Percentiles rank a stretch among this genome's conserved stretches.
These are phyloP conservation scores for Starmerella stigmatis DNA, from an alignment of 805 yeast species.

Conservation along the genomic window DNA sequence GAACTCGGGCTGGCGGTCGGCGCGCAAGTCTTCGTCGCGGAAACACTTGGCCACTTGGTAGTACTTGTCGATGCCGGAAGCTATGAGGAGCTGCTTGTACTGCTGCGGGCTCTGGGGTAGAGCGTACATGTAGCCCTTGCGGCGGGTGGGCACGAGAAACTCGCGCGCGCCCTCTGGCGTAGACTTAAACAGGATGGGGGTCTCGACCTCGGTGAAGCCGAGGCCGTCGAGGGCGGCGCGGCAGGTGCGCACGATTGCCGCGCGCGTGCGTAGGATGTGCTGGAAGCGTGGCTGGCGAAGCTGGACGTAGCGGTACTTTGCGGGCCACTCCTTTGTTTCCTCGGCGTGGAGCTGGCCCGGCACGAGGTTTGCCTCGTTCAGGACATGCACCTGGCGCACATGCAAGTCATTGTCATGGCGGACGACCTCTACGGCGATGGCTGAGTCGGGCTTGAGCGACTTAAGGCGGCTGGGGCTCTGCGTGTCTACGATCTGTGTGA, in stretches of 20 bases:
- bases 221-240: conserved; percentile 32
- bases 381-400: conserved; percentile 40
- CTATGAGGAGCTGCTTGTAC: conserved; percentile 88
- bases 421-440: conserved; percentile 48
- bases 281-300: conserved; percentile 40
- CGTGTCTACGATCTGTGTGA: conserved; percentile 46
- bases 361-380: conserved; percentile 53
- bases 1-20: conserved; percentile 95
- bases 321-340: conserved; percentile 55
- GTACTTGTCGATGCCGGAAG: conserved; percentile 78
- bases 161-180: conserved; percentile 98
- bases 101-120: conserved; percentile 97
- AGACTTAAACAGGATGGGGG: conserved; percentile 85
- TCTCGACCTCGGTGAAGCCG: conserved; percentile 73
- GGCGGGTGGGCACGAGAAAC: conserved; percentile 84
- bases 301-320: conserved; percentile 72
- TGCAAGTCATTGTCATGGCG: conserved; percentile 42
- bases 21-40: conserved; percentile 88
- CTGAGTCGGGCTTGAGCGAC: conserved; percentile 58
- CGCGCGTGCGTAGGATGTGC: conserved; percentile 29
- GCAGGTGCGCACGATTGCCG: conserved; percentile 30
- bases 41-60: conserved; percentile 91
- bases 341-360: conserved; percentile 49
- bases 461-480: conserved; percentile 36
- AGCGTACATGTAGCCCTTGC: conserved; percentile 57